Evolutionary conservation across 768 basidiomycete species (phyloP).

Genomic region (Steccherinum ochraceum): DNA sequence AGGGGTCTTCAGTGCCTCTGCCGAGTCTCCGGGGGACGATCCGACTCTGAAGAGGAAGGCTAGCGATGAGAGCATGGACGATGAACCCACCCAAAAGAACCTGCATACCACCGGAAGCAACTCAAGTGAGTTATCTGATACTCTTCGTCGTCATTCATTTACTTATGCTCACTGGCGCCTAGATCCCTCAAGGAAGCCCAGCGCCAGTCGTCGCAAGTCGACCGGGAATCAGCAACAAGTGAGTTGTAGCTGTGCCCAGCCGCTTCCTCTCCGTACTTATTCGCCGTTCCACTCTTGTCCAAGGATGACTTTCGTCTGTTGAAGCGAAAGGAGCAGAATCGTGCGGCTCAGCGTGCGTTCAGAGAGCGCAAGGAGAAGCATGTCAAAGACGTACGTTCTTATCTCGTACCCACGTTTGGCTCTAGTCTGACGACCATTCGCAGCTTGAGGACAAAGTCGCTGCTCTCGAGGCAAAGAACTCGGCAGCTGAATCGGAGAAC

Average conservation of each 20-base stretch:
- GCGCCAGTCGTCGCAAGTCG: conserved; percentile 31
- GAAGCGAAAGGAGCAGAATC: conserved; percentile 95
- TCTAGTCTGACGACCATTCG: background rate
- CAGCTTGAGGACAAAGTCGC: conserved; percentile 91
- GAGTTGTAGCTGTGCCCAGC: conserved; percentile 2
- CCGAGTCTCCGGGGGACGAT: conserved; percentile 33
- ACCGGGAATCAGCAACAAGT: conserved; percentile 30
- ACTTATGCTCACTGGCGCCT: background rate
- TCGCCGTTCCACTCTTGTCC: background rate
- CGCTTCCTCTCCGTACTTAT: background rate
- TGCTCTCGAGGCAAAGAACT: conserved; percentile 78
- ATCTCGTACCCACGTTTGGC: conserved; percentile 2
- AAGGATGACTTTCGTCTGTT: conserved; percentile 70
- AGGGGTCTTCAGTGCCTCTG: conserved; percentile 20
- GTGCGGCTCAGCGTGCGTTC: conserved; percentile 96
- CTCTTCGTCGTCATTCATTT: background rate
- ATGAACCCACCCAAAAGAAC: conserved; percentile 61
- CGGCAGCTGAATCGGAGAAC: conserved; percentile 68
- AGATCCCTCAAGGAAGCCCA: background rate
- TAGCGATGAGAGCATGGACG: conserved; percentile 52
- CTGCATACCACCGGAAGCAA: conserved; percentile 47
- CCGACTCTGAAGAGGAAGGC: conserved; percentile 76
- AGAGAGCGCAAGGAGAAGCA: conserved; percentile 96
- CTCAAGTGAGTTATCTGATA: too few species aligned
- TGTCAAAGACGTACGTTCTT: conserved; percentile 78